Percentiles rank a stretch among this genome's conserved stretches.
Evolutionary conservation across 306 rosid species (phyloP).

Genomic region (Ormosia semicastrata): DNA sequence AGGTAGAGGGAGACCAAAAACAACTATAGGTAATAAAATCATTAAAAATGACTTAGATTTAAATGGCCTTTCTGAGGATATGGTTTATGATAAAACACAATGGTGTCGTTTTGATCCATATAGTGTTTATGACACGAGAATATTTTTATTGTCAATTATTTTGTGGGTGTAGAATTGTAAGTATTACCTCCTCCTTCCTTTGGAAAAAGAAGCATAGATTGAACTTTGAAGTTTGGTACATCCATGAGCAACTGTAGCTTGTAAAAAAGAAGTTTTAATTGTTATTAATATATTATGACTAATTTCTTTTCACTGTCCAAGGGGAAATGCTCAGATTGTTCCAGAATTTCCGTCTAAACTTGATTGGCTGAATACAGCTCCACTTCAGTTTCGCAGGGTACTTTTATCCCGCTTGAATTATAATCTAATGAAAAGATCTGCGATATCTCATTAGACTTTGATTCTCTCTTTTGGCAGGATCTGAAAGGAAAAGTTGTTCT

Average conservation of each 20-base stretch:
- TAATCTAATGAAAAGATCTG: slow-evolving; percentile 23
- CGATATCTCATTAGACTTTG: slow-evolving; percentile 4
- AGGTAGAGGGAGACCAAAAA: no score
- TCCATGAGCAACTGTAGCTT: background rate
- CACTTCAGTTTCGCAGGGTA: slow-evolving; percentile 84
- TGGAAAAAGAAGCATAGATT: background rate
- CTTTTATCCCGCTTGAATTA: slow-evolving; percentile 32
- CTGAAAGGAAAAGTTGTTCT: slow-evolving; percentile 91
- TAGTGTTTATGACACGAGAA: background rate
- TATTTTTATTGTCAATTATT: background rate
- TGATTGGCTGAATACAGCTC: slow-evolving; percentile 93
- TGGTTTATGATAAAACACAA: no score
- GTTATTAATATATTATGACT: slow-evolving; percentile 18
- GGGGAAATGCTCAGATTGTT: slow-evolving; percentile 67
- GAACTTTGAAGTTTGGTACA: slow-evolving; percentile 10
- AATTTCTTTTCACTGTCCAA: slow-evolving; percentile 42
- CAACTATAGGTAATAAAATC: no score
- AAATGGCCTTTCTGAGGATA: no score
- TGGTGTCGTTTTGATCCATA: no score
- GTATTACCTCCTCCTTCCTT: background rate
- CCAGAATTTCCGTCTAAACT: slow-evolving; percentile 94
- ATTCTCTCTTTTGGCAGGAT: slow-evolving; percentile 60
- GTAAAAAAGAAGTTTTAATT: background rate
- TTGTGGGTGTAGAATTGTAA: background rate
- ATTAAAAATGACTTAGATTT: no score